These are phyloP conservation scores for Macrophomina phaseolina DNA, from an alignment of 2,329 filamentous ascomycete genomes.

Conservation along the genomic window DNA sequence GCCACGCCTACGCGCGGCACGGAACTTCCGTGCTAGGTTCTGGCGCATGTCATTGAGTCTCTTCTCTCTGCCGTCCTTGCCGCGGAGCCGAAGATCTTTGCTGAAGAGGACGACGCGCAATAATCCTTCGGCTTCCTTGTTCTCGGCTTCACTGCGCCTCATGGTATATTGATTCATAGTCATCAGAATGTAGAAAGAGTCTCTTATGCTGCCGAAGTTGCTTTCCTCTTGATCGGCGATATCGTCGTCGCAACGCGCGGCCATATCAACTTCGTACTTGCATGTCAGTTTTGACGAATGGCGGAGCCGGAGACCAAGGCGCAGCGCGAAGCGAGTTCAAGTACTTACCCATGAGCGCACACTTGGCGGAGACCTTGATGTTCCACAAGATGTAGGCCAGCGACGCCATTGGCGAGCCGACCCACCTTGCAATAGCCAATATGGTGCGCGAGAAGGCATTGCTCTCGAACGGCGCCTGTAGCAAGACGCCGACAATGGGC, in stretches of 20 bases:
- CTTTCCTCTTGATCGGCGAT: constrained; percentile 35
- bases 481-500: constrained; percentile 45
- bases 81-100: constrained; percentile 42
- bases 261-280: constrained; percentile 42
- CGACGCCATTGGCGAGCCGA: constrained; percentile 45
- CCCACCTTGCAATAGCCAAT: constrained; percentile 44
- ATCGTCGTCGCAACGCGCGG: constrained; percentile 38
- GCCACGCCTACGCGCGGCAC: constrained; percentile 49
- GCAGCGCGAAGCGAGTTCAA: neutral
- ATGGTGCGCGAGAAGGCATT: constrained; percentile 45
- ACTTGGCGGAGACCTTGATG: constrained; percentile 48
- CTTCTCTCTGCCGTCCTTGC: constrained; percentile 36
- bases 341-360: constrained; percentile 40
- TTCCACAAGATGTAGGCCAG: constrained; percentile 49
- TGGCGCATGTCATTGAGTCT: constrained; percentile 42
- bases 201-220: constrained; percentile 47
- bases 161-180: constrained; percentile 54
- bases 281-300: neutral
- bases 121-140: constrained; percentile 46
- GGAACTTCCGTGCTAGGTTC: constrained; percentile 47
- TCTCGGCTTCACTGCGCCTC: constrained; percentile 27
- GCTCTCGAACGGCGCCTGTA: constrained; percentile 51
- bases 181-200: constrained; percentile 53
- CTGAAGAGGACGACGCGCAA: constrained; percentile 50
- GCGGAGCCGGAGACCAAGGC: neutral